Conservation (phyloP, 2,329 filamentous ascomycete genomes). For the Arthrobotrys megalospora region DNA sequence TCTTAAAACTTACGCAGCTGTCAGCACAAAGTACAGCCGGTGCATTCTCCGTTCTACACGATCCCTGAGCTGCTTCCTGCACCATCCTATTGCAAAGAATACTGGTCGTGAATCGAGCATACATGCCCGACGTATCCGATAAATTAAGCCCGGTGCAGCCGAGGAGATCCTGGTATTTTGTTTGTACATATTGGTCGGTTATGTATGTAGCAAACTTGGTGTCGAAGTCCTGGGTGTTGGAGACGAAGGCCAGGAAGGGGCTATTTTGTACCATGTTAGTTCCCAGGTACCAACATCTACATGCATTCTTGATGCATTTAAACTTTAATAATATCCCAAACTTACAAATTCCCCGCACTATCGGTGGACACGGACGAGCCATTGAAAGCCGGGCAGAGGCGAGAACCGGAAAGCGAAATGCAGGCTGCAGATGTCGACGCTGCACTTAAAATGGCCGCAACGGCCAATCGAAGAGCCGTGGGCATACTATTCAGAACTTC, state of each 20-base stretch:
- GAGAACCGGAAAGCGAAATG: slow-evolving; percentile 67
- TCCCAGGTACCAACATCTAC: slow-evolving; percentile 6
- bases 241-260: slow-evolving; percentile 87
- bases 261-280: slow-evolving; percentile 69
- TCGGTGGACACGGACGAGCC: slow-evolving; percentile 67
- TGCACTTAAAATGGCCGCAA: slow-evolving; percentile 52
- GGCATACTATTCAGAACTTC: slow-evolving; percentile 46
- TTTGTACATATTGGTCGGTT: slow-evolving; percentile 75
- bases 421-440: slow-evolving; percentile 64
- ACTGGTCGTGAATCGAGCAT: slow-evolving; percentile 92
- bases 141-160: slow-evolving; percentile 85
- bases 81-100: slow-evolving; percentile 94
- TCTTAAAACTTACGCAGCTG: slow-evolving; percentile 76
- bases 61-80: slow-evolving; percentile 76
- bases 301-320: slow-evolving; percentile 11
- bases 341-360: slow-evolving; percentile 64
- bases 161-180: slow-evolving; percentile 84
- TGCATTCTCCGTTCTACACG: slow-evolving; percentile 77
- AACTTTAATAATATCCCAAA: slow-evolving; percentile 29
- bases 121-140: slow-evolving; percentile 83
- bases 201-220: slow-evolving; percentile 80
- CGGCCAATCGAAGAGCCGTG: slow-evolving; percentile 56
- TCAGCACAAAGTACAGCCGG: slow-evolving; percentile 85
- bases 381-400: slow-evolving; percentile 67
- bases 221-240: slow-evolving; percentile 83